Evolutionary conservation across 2,329 filamentous ascomycete genomes (phyloP), one percentile per base, ranked within the genome.

Genomic region (Coniochaeta prunicola): DNA sequence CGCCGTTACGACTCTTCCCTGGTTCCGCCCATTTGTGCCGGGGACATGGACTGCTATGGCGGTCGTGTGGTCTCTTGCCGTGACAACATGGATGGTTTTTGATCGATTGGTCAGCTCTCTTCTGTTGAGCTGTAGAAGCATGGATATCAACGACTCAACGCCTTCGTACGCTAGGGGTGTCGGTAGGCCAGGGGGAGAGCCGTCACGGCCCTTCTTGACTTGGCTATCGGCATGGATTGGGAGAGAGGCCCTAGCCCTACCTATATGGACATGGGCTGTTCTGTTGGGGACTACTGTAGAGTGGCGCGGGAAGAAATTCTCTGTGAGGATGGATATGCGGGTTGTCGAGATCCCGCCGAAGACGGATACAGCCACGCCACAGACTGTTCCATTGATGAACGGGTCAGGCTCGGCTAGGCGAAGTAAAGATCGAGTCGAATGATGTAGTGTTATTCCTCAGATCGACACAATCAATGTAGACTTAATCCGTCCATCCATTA

Each of bases 261-360:
- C 92, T 0, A 88, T 99, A 60, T 99, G 94, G 94, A 76, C 85
- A 0, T 92, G 88, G 84, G 94, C 94, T 0, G 90, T 97, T 21
- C 84, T 91, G 65, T 88, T 93, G n/a, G 94, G 94, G 0, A 85
- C 89, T 1, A 93, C 87, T 0, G 91, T 99, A 0, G 84, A 84
- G 57, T 99, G 94, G 96, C 80, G 94, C 58, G 93, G 92, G 0
- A 87, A 87, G 67, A 82, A 78, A 30, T 97, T 97, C 70, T 84
- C 83, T 66, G 92, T 97, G 1, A 85, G 88, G 1, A 80, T 91
- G 65, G 90, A 97, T 70, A 93, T 93, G 80, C 90, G 86, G 56
- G 93, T 96, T 1, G 76, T 79, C 5, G 77, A 79, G 26, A 65
- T 77, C 21, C 33, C 68, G 71, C 58, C n/a, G 30, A 17, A 28